Evolutionary conservation across 306 rosid genomes (phyloP), one percentile per base, ranked within the genome.

Genomic region (Corylus americana): DNA sequence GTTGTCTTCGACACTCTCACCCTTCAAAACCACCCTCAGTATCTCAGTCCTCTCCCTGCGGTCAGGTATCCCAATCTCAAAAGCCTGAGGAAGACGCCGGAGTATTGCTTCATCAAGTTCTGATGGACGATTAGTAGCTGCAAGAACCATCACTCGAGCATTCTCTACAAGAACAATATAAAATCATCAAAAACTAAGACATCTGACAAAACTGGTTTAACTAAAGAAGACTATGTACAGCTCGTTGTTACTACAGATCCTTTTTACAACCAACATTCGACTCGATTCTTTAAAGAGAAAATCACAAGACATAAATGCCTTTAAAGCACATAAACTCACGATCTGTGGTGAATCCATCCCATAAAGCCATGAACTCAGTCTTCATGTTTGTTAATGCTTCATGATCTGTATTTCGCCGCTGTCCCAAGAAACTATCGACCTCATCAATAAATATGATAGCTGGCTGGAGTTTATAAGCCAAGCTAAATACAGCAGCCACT

Each of bases 71-170:
- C 97, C 98, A 74, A 96, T 93, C 84, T 96, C 98, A 87, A 96
- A 96, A 67, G 99, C 91, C 77, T 96, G 99, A 80, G 99, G 96
- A 87, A 96, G 92, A 66, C 99, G 99, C n/a, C 99, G 76, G 48
- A 96, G 99, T 71, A 96, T 96, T 68, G 99, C 99, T 88, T 96
- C 99, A 80, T 96, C 99, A 71, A 96, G 97, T 79, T 96, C 98
- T 49, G 99, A 90, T 70, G 99, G 99, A 58, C 99, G 99, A 85
- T 96, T 96, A 42, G 99, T 96, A 18, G 99, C 99, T 62, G 97
- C 94, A 78, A 96, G 97, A 73, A 96, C 99, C 98, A 96, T 91
- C 49, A 96, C 99, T 74, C 81, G 97, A 77, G 99, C 98, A 84
- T 86, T 89, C 80, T 91, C 99, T 96, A 64, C 49, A 75, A 61